Evolutionary conservation across 495 filamentous ascomycete species (phyloP).

Genomic region (Wilcoxina mikolae): DNA sequence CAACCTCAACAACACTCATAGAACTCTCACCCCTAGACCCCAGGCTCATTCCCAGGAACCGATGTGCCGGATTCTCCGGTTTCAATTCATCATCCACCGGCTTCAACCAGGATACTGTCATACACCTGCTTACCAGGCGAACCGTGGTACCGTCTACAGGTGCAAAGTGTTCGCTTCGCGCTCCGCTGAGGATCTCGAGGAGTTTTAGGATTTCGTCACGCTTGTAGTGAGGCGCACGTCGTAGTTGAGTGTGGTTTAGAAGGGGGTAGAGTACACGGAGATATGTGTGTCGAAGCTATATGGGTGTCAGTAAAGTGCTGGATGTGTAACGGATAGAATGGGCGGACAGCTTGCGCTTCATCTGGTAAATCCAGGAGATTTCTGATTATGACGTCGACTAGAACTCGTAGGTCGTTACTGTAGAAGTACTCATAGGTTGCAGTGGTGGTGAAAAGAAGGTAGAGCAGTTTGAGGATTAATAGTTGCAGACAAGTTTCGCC

Average conservation of each 20-base stretch:
- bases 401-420: conserved; percentile 86
- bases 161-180: conserved; percentile 62
- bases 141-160: conserved; percentile 82
- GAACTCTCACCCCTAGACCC: conserved; percentile 36
- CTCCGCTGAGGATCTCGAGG: conserved; percentile 49
- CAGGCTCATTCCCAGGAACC: conserved; percentile 38
- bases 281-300: conserved; percentile 74
- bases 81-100: conserved; percentile 27
- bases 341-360: conserved; percentile 44
- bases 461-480: conserved; percentile 86
- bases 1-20: conserved; percentile 62
- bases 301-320: background rate
- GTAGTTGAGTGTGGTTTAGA: conserved; percentile 78
- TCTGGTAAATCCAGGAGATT: conserved; percentile 86
- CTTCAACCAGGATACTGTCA: conserved; percentile 14
- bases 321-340: background rate
- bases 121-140: conserved; percentile 64
- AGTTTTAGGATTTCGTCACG: conserved; percentile 65
- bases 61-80: conserved; percentile 35
- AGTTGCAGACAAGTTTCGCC: conserved; percentile 80
- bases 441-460: conserved; percentile 81
- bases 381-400: conserved; percentile 89
- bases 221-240: conserved; percentile 76
- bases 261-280: conserved; percentile 87
- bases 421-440: conserved; percentile 96